These are phyloP conservation scores for Trichoderma sp. DNA, from an alignment of 2,329 filamentous ascomycete genomes.

Conservation along the genomic window DNA sequence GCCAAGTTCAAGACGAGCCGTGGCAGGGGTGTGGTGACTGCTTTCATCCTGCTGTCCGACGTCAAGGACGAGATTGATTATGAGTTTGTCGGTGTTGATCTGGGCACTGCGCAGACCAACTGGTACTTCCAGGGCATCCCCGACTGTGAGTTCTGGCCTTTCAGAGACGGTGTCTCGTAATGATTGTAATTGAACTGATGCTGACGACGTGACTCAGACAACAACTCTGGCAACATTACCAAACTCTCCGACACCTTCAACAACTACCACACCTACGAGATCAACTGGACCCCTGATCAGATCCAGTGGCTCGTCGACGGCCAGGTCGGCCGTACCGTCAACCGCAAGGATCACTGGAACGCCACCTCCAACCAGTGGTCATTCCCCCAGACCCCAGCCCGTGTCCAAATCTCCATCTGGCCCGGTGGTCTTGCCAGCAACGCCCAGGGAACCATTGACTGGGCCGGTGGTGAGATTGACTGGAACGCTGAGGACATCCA, in stretches of 20 bases:
- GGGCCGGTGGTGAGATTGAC: conserved; percentile 88
- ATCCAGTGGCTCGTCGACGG: conserved; percentile 90
- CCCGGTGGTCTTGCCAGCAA: conserved; percentile 82
- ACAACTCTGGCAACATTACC: conserved; percentile 71
- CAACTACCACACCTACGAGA: conserved; percentile 86
- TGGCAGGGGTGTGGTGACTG: conserved; percentile 88
- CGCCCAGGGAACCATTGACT: conserved; percentile 79
- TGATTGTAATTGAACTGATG: background rate
- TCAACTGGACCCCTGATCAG: conserved; percentile 86
- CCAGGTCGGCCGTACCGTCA: conserved; percentile 69
- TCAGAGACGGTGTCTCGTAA: background rate
- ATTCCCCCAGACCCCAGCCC: conserved; percentile 88
- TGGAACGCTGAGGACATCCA: conserved; percentile 80
- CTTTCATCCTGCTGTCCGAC: conserved; percentile 93
- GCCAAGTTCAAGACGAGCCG: conserved; percentile 82
- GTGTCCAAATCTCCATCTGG: conserved; percentile 94
- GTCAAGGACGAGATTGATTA: conserved; percentile 99
- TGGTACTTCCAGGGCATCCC: conserved; percentile 96
- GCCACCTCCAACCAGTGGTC: conserved; percentile 75
- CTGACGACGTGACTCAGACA: conserved; percentile 53
- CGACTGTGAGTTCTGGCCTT: conserved; percentile 62
- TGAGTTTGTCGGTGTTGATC: conserved; percentile 84
- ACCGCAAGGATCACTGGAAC: conserved; percentile 84
- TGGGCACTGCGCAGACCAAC: conserved; percentile 82
- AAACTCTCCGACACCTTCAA: conserved; percentile 66